A percentile compares a stretch with the other conserved stretches of the same genome.
Evolutionary conservation across 1,284 basidiomycete genomes (phyloP).

Genomic region (Marasmius sp.): DNA sequence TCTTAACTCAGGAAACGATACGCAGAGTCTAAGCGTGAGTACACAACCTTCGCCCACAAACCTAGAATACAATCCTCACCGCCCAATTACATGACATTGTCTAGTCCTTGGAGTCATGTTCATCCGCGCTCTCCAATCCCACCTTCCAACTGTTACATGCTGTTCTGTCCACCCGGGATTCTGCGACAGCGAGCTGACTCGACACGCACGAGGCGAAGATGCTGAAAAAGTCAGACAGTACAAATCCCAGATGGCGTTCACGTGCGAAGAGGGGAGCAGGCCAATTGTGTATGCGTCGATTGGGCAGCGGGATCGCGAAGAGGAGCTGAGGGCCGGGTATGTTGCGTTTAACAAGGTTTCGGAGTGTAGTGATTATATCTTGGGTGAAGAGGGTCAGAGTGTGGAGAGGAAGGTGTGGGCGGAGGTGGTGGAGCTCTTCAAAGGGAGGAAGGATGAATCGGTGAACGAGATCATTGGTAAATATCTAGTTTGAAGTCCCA

Average conservation of each 20-base stretch:
- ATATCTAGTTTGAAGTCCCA: not conserved
- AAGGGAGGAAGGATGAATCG: not conserved
- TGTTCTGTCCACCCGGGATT: constrained; percentile 44
- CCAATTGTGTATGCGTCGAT: constrained; percentile 41
- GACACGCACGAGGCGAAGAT: constrained; percentile 19
- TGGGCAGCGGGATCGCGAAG: constrained; percentile 23
- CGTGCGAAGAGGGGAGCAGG: constrained; percentile 41
- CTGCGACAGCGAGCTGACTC: constrained; percentile 41
- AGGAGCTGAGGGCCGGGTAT: constrained; percentile 19
- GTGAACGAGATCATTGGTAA: not conserved
- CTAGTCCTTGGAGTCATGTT: constrained; percentile 45
- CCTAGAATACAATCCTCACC: constrained; percentile 3
- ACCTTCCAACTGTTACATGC: constrained; percentile 33
- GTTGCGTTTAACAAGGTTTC: constrained; percentile 8
- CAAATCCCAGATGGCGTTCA: constrained; percentile 27
- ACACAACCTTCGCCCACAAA: not conserved
- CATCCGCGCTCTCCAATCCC: constrained; percentile 36
- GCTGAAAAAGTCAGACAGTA: constrained; percentile 16
- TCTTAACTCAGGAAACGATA: constrained; percentile 19
- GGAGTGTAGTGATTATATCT: constrained; percentile 17
- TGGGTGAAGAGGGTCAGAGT: constrained; percentile 36
- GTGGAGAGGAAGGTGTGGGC: constrained; percentile 44
- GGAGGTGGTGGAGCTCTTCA: constrained; percentile 17
- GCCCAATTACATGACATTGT: not conserved
- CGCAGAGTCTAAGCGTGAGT: constrained; percentile 32